Evolutionary conservation across 306 rosid genomes (phyloP).

Genomic region (Corylus avellana): DNA sequence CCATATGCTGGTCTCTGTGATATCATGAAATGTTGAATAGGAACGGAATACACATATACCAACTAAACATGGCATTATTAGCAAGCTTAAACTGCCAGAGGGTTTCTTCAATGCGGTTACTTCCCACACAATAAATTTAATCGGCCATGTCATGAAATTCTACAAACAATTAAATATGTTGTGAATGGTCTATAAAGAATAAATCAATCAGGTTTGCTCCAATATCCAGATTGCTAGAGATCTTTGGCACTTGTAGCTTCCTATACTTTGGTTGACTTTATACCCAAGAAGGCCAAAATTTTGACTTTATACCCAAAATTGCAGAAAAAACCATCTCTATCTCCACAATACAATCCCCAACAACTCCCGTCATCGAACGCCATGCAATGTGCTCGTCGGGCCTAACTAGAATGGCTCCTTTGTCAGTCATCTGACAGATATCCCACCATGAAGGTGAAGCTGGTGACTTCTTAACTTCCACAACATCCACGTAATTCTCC

Average conservation of each 20-base stretch:
- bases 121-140: neutral
- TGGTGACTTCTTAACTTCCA: slow-evolving; percentile 47
- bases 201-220: neutral
- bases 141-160: neutral
- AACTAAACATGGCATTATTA: neutral
- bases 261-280: neutral
- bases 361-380: slow-evolving; percentile 54
- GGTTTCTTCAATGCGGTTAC: neutral
- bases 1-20: neutral
- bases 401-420: slow-evolving; percentile 78
- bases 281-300: slow-evolving; percentile 17
- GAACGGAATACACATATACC: neutral
- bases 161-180: neutral
- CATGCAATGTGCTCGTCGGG: slow-evolving; percentile 88
- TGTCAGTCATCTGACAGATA: slow-evolving; percentile 60
- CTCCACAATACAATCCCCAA: slow-evolving; percentile 54
- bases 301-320: slow-evolving; percentile 30
- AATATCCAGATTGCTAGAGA: neutral
- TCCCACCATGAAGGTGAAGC: slow-evolving; percentile 71
- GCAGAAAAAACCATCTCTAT: slow-evolving; percentile 66
- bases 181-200: neutral
- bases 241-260: neutral
- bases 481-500: slow-evolving; percentile 61
- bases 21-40: neutral
- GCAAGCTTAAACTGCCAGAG: neutral